Evolutionary conservation across 2,329 filamentous ascomycete genomes (phyloP).

Genomic region (Camptophora hylomeconis): DNA sequence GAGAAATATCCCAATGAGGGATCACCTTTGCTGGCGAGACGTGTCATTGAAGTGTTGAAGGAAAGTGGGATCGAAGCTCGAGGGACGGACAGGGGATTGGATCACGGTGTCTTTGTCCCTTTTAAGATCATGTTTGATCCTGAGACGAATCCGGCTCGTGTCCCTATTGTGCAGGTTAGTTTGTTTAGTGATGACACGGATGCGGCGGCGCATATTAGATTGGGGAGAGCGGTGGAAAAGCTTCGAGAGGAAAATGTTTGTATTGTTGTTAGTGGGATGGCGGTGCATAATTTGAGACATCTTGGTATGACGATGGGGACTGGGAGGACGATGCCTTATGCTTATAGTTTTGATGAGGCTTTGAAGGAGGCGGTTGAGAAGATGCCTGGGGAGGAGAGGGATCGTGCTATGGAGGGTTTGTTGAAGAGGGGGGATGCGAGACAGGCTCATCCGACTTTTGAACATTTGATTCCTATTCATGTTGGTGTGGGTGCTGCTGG

Average conservation of each 20-base stretch:
- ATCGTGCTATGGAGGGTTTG: slow-evolving; percentile 32
- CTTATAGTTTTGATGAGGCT: slow-evolving; percentile 52
- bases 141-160: slow-evolving; percentile 45
- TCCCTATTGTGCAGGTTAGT: slow-evolving; percentile 61
- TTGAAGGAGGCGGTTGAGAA: slow-evolving; percentile 50
- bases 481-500: slow-evolving; percentile 44
- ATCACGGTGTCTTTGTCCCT: slow-evolving; percentile 63
- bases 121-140: slow-evolving; percentile 51
- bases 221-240: slow-evolving; percentile 53
- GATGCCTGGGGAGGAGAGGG: slow-evolving; percentile 26
- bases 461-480: slow-evolving; percentile 49
- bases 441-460: slow-evolving; percentile 50
- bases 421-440: slow-evolving; percentile 41
- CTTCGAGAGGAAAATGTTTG: slow-evolving; percentile 55
- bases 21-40: slow-evolving; percentile 44
- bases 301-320: slow-evolving; percentile 26
- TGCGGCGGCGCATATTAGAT: slow-evolving; percentile 50
- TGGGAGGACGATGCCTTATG: slow-evolving; percentile 40
- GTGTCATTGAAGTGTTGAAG: slow-evolving; percentile 42
- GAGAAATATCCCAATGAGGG: slow-evolving; percentile 54
- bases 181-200: slow-evolving; percentile 50
- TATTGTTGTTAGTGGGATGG: slow-evolving; percentile 62
- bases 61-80: slow-evolving; percentile 46
- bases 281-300: slow-evolving; percentile 56
- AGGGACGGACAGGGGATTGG: slow-evolving; percentile 50